A percentile compares a stretch with the other conserved stretches of the same genome.
These are phyloP conservation scores for Cladophialophora yegresii DNA, from an alignment of 2,329 filamentous ascomycete genomes.

Conservation along the genomic window DNA sequence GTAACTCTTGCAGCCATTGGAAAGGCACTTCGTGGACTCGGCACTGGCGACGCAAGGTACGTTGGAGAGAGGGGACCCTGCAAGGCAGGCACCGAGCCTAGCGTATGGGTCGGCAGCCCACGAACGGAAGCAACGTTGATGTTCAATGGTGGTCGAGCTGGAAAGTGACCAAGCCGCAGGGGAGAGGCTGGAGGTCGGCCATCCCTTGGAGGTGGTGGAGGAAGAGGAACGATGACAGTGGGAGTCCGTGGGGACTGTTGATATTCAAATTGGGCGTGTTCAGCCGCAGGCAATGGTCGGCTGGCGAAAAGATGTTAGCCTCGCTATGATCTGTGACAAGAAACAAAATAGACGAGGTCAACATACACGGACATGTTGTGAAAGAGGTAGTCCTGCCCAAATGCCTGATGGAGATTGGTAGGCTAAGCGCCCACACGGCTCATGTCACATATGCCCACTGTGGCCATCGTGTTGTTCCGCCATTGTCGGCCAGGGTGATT, in stretches of 20 bases:
- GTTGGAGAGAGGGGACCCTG: constrained; percentile 48
- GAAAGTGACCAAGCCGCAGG: constrained; percentile 47
- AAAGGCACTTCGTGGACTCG: constrained; percentile 43
- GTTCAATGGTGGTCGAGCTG: constrained; percentile 47
- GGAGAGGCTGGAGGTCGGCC: constrained; percentile 42
- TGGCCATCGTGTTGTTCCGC: constrained; percentile 8
- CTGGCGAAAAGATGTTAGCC: constrained; percentile 28
- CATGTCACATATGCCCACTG: constrained; percentile 27
- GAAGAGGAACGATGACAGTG: constrained; percentile 28
- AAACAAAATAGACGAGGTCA: constrained; percentile 4
- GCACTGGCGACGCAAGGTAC: constrained; percentile 43
- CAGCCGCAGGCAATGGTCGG: constrained; percentile 23
- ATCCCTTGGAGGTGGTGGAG: constrained; percentile 38
- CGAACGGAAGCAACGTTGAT: constrained; percentile 43
- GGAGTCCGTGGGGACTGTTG: constrained; percentile 28
- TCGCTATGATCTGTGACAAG: constrained; percentile 15
- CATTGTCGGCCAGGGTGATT: constrained; percentile 12
- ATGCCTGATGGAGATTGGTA: constrained; percentile 25
- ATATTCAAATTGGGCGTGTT: constrained; percentile 19
- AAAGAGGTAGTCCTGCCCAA: constrained; percentile 16
- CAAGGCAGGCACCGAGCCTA: constrained; percentile 48
- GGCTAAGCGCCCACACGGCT: constrained; percentile 30
- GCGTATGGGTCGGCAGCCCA: constrained; percentile 40
- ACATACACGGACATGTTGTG: constrained; percentile 31
- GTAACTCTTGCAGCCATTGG: constrained; percentile 49